Evolutionary conservation across 2,329 filamentous ascomycete genomes (phyloP), one percentile per base, ranked within the genome.

Genomic region (Madurella mycetomatis): DNA sequence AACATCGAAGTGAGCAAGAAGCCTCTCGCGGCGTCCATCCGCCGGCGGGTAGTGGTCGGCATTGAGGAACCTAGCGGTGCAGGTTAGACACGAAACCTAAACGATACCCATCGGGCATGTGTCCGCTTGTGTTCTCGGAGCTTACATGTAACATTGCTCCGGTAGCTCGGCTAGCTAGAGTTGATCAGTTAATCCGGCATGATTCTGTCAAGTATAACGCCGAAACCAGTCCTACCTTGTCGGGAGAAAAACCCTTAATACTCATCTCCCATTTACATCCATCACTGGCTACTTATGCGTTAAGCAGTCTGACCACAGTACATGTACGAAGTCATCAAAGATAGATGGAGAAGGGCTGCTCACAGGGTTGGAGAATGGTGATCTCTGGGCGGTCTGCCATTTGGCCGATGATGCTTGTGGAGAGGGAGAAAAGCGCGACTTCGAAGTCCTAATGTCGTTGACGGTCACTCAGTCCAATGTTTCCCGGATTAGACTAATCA

Each of bases 1-100:
- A 19, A 62, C 60, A 37, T 51, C 42, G 49, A 62, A 60, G 31
- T 58, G 50, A 7, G 46, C 50, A 4, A 62, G 58, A 5, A 60
- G 45, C 19, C 32, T 44, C 25, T 60, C 49, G n/a, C 60, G 55
- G 4, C 49, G 45, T 4, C 34, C 49, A 12, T 49, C 53, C 8
- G 43, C 25, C 12, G 41, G 49, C 2, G 45, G 48, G 12, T 62
- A 60, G 45, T 60, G 13, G 45, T 44, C 3, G 41, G 47, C 13
- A 53, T 62, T 17, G 49, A 58, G 32, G 34, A 62, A 62, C 16
- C 58, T 62, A 19, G 9, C 5, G 16, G 7, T 25, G 13, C 8
- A 12, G 34, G 17, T 25, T 47, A 17, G 25, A 4, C 25, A 25
- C 7, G 25, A 25, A 25, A 4, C 25, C 7, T 3, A 25, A 25